A percentile compares a stretch with the other conserved stretches of the same genome.
These are phyloP conservation scores for Cyclotella cryptica DNA, from an alignment of 108 stramenopile genomes.

Conservation along the genomic window DNA sequence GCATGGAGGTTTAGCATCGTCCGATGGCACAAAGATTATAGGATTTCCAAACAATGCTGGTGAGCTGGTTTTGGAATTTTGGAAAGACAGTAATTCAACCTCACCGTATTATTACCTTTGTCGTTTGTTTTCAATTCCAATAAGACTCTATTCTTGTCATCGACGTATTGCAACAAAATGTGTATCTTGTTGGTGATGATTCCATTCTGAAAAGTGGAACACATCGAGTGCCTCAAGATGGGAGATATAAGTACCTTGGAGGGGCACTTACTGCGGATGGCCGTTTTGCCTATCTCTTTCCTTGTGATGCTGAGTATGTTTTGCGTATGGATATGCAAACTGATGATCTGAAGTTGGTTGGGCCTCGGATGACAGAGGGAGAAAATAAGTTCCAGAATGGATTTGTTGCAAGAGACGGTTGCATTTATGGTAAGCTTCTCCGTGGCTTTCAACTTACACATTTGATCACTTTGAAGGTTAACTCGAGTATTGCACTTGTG, in stretches of 20 bases:
- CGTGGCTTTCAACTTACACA: not conserved
- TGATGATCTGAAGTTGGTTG: constrained; percentile 60
- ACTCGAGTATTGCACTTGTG: not conserved
- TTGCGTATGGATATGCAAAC: constrained; percentile 59
- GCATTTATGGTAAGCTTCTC: constrained; percentile 57
- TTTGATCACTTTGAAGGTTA: not conserved
- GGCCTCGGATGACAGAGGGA: constrained; percentile 65
- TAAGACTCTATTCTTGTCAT: constrained; percentile 60
- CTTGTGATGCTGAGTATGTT: constrained; percentile 62
- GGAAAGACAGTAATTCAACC: not conserved
- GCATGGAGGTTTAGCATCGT: constrained; percentile 70
- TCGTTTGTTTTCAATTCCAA: no score
- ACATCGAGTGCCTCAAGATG: constrained; percentile 74
- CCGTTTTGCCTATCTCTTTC: constrained; percentile 64
- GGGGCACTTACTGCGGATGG: constrained; percentile 64
- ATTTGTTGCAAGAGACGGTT: constrained; percentile 65
- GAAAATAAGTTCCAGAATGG: constrained; percentile 81
- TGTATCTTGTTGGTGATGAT: constrained; percentile 57
- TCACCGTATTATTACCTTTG: no score
- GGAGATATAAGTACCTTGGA: constrained; percentile 74
- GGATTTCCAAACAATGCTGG: constrained; percentile 73
- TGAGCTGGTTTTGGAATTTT: not conserved
- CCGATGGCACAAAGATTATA: constrained; percentile 63
- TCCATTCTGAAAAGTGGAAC: constrained; percentile 59
- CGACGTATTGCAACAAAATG: constrained; percentile 50